These are phyloP conservation scores for Corymbia citriodora DNA, from an alignment of 441 rosid genomes.

Conservation along the genomic window DNA sequence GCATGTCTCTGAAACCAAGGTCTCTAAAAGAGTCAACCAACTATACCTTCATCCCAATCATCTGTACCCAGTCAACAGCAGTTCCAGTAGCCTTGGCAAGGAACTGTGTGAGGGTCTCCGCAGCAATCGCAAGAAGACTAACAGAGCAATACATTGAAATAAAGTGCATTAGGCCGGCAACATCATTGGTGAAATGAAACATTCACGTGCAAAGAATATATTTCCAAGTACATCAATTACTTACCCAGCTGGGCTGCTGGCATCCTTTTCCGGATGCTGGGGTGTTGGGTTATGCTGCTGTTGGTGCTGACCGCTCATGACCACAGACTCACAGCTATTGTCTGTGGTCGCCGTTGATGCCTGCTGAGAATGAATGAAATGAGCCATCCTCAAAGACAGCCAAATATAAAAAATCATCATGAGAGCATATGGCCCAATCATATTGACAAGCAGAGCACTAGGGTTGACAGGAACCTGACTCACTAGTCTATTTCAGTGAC, in stretches of 20 bases:
- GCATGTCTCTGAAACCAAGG: neutral
- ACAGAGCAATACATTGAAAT: neutral
- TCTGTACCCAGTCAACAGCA: conserved; percentile 21
- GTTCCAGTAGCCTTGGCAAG: conserved; percentile 22
- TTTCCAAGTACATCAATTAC: neutral
- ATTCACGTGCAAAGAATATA: neutral
- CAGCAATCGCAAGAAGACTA: conserved; percentile 18
- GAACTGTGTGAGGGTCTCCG: conserved; percentile 18
- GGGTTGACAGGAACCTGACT: neutral
- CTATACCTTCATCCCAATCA: conserved; percentile 20
- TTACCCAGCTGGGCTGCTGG: conserved; percentile 97
- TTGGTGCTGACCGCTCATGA: conserved; percentile 92
- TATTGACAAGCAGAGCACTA: neutral
- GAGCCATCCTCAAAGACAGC: neutral
- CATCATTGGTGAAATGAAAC: neutral
- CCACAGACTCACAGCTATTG: conserved; percentile 99
- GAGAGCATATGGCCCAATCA: neutral
- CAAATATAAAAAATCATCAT: neutral
- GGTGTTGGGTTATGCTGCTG: conserved; percentile 89
- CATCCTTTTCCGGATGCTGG: conserved; percentile 87
- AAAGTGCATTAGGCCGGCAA: neutral
- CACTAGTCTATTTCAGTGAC: neutral
- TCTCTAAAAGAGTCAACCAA: neutral
- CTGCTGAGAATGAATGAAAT: conserved; percentile 21
- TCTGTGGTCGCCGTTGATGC: conserved; percentile 93